Evolutionary conservation across 2,329 filamentous ascomycete species (phyloP), one percentile per base, ranked within the genome.

Genomic region (Sporothrix sp.): DNA sequence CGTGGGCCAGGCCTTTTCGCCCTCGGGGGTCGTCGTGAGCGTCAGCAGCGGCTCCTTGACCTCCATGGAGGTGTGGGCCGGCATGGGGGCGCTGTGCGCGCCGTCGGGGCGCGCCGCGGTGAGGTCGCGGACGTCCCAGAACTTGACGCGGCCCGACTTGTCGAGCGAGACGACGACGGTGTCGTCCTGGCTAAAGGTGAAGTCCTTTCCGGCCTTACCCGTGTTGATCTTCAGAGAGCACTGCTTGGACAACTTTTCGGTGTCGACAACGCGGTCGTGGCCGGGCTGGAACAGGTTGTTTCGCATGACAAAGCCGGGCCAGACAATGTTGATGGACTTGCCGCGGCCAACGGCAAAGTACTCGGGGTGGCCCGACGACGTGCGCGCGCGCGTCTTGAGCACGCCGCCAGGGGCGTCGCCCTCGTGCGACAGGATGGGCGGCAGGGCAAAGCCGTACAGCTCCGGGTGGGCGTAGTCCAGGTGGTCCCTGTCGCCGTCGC

Each of bases 131-230:
- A 97, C 87, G 65, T 98, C 93, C 94, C 93, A 98, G 73, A 98
- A 96, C 68, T 95, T 93, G 70, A 97, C 84, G 55, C 88, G 84
- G 43, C 93, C 94, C 53, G 89, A 91, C 72, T 98, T 98, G 67
- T 98, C 94, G 48, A 98, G 79, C 44, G 91, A 96, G 42, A 94
- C 90, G 59, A 98, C 88, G 36, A 91, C 83, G 2, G 85, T 87
- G 66, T 98, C 93, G 65, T 98, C 93, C 65, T 95, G 90, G 66
- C 91, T 96, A 69, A 98, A 98, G 42, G 84, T 85, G 65, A 98
- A 98, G 66, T 98, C 93, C 68, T 98, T 98, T 56, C 90, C 93
- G 58, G 93, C 91, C 72, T 98, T 98, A 59, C 91, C 93, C 55
- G 90, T 97, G 59, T 91, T 88, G 67, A 98, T 95, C 68, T 90